Base-by-base conservation (phyloP, 306 rosid genomes). In the Arachis stenosperma region DNA sequence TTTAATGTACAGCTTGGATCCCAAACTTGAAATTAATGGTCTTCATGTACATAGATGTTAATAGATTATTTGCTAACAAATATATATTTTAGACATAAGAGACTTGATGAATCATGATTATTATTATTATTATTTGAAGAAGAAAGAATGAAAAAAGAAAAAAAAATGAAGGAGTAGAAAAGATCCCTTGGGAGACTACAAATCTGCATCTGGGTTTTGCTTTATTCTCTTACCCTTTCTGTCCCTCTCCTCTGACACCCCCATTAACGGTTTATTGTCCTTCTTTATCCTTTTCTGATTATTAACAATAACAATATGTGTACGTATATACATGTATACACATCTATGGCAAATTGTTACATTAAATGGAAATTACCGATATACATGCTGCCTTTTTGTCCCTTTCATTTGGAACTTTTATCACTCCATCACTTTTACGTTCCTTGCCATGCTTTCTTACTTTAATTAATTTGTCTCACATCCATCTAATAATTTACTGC, bases 161-260 rank as follows among this genome's bases (percentile, higher is more conserved):
- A 82, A 79, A 81, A 82, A 82, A 85, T 78, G 88, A 64, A 73
- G 81, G 85, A 75, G 64, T 79, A 81, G 98, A 81, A 1, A 22
- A 90, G 82, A 90, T 93, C 97, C 96, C 90, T 93, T 82, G 98
- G 92, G 83, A 79, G 76, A 86, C 85, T 90, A 93, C 97, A 93
- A 87, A 93, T 90, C 90, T 84, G 88, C 75, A 74, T 60, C 69
- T 78, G 41, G 82, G 86, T 76, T 87, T 78, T 87, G 74, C 86
- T 72, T 81, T 80, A 69, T 78, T 40, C 43, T 40, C 4, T 6
- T 9, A 36, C 50, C 43, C 70, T 52, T 55, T n/a, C 43, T 9
- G 14, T 41, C 47, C 22, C 75, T 66, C 36, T 62, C 69, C 27
- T 77, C 79, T 78, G 79, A 87, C 81, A 85, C 76, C 78, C 83